Base-by-base conservation (phyloP, 2,329 filamentous ascomycete genomes). In the Akanthomyces muscarius region DNA sequence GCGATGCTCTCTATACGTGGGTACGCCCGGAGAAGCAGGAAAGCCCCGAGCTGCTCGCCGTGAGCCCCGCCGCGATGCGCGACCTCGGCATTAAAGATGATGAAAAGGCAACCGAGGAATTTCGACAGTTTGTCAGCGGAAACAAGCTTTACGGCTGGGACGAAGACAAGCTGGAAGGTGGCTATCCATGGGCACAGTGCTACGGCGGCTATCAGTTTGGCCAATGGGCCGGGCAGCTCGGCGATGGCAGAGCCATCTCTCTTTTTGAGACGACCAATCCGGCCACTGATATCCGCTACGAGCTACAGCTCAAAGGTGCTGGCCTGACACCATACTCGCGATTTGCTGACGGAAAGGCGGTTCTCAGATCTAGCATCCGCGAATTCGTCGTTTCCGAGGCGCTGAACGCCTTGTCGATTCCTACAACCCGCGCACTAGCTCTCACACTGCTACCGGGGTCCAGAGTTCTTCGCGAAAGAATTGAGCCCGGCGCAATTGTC, bases 181-280 rank as follows among this genome's bases (percentile, higher is more conserved):
- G 95, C 50, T 99, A 99, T 73, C 94, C 95, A 0, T 99, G 95
- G 95, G 93, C 95, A 38, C 95, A 99, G 77, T 98, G 95, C 78
- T 99, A 99, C 74, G 95, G 95, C 63, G 94, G 94, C 63, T 86
- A 84, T 71, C 83, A 87, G 71, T 87, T 88, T 72, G 95, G 95
- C 6, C 87, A 90, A 68, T 99, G 94, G 94, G 95, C 95, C 4
- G 93, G 95, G 6, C 95, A 99, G 75, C 85, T 99, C 1, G 95
- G 95, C 48, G 95, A 99, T 72, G 95, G 95, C 44, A 85, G 95
- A 62, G 95, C 93, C 36, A 98, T 99, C 68, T 96, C 91, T 42
- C 81, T 99, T 1, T 98, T 98, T 71, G 95, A 99, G 75, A 86
- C 88, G 28, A 94, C 87, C 5, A 96, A 94, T 71, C 86, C 89